Conservation (phyloP, 106 monocot species). For the Dendrobium chrysotoxum region DNA sequence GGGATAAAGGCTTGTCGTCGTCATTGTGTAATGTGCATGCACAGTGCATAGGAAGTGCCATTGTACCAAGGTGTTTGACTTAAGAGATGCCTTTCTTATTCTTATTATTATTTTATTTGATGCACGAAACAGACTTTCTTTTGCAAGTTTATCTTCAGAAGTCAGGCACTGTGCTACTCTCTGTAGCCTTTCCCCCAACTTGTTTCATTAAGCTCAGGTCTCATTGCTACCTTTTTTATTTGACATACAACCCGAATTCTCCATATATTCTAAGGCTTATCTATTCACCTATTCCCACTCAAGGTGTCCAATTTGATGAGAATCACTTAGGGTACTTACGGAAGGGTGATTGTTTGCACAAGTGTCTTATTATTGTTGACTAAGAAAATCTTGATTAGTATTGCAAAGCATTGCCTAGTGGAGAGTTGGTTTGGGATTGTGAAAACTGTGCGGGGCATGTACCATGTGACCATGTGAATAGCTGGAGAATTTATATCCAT, state of each 20-base stretch:
- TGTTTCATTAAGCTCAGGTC: too few species aligned
- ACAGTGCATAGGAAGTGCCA: too few species aligned
- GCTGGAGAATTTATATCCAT: neutral
- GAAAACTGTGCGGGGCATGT: neutral
- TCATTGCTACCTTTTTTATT: too few species aligned
- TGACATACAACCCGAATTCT: too few species aligned
- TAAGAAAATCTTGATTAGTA: neutral
- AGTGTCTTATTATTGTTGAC: neutral
- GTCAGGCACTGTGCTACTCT: neutral
- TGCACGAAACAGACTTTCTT: neutral
- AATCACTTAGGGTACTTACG: too few species aligned
- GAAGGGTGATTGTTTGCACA: too few species aligned
- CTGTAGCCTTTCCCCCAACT: too few species aligned
- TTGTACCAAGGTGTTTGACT: neutral
- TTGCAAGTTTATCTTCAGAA: neutral
- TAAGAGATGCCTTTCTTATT: neutral
- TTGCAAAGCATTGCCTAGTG: neutral
- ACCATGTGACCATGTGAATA: neutral
- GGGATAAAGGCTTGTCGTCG: too few species aligned
- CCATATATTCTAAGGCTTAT: too few species aligned
- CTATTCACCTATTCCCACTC: too few species aligned
- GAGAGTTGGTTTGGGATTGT: neutral
- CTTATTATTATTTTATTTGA: neutral
- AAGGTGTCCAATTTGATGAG: too few species aligned
- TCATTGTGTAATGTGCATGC: too few species aligned